phyloP scores from a whole-genome alignment of 306 rosid genomes.

The Echinosophora koreensis region DNA sequence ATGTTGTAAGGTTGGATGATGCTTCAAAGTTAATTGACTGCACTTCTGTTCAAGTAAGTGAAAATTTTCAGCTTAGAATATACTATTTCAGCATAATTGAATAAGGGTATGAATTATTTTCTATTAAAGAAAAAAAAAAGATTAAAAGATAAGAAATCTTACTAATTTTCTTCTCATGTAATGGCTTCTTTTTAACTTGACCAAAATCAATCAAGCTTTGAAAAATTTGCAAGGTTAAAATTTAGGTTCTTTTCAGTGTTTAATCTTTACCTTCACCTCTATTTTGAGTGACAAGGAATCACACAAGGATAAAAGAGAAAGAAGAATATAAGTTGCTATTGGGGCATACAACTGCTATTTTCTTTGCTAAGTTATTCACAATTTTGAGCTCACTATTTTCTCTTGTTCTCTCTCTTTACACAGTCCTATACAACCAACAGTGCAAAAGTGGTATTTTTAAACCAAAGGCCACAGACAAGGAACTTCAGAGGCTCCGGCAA shows the following conservation, averaged over 20 bases:
- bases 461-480: slow-evolving; percentile 77
- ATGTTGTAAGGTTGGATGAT: slow-evolving; percentile 82
- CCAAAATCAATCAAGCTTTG: no score
- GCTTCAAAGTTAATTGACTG: slow-evolving; percentile 83
- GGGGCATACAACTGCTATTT: background rate
- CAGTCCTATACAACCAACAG: slow-evolving; percentile 91
- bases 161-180: background rate
- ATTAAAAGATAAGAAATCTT: background rate
- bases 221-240: background rate
- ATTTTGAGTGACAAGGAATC: background rate
- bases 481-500: slow-evolving; percentile 82
- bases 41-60: slow-evolving; percentile 78
- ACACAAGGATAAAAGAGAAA: background rate
- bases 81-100: background rate
- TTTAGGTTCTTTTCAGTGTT: background rate
- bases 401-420: background rate
- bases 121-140: no score
- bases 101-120: background rate
- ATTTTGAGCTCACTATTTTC: background rate
- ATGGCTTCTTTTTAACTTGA: no score
- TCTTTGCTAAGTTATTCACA: no score
- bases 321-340: background rate
- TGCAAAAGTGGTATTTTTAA: slow-evolving; percentile 90
- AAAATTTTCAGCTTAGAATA: background rate
- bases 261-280: background rate